A percentile compares a stretch with the other conserved stretches of the same genome.
Evolutionary conservation across 176 grass and related monocot genomes (phyloP).

Genomic region (Tuctoria greenei): DNA sequence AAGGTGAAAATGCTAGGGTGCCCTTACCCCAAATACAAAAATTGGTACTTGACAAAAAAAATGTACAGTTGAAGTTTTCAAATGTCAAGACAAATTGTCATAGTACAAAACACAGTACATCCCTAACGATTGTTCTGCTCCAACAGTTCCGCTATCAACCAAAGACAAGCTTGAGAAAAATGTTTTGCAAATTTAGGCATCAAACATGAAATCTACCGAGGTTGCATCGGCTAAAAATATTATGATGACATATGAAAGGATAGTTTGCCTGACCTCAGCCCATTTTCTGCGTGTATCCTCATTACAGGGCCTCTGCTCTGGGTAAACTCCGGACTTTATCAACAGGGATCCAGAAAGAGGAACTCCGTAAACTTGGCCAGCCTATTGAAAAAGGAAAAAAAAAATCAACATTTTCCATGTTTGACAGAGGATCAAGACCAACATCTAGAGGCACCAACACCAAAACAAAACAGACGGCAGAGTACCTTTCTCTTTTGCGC

Average conservation of each 20-base stretch:
- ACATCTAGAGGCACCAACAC: conserved; percentile 29
- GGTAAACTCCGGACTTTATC: conserved; percentile 83
- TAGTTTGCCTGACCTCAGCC: conserved; percentile 66
- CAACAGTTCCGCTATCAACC: background rate
- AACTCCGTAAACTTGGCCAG: conserved; percentile 98
- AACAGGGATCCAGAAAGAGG: conserved; percentile 84
- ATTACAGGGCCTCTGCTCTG: conserved; percentile 83
- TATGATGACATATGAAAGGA: conserved; percentile 12
- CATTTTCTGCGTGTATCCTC: conserved; percentile 91
- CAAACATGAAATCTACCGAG: background rate
- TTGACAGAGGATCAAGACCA: conserved; percentile 3
- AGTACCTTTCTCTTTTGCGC: conserved; percentile 96
- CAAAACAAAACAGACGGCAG: background rate
- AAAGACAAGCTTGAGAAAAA: conserved; percentile 22
- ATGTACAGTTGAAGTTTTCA: background rate
- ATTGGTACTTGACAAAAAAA: background rate
- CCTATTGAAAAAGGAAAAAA: conserved; percentile 52
- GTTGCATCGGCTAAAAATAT: conserved; percentile 11
- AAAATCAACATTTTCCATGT: background rate
- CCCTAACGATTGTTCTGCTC: background rate
- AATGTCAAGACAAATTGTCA: background rate
- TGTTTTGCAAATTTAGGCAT: conserved; percentile 12
- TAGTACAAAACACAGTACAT: background rate
- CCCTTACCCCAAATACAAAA: conserved; percentile 13
- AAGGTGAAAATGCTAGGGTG: background rate